Conservation (phyloP, 2,329 filamentous ascomycete genomes). For the Hypoxylon sp. region DNA sequence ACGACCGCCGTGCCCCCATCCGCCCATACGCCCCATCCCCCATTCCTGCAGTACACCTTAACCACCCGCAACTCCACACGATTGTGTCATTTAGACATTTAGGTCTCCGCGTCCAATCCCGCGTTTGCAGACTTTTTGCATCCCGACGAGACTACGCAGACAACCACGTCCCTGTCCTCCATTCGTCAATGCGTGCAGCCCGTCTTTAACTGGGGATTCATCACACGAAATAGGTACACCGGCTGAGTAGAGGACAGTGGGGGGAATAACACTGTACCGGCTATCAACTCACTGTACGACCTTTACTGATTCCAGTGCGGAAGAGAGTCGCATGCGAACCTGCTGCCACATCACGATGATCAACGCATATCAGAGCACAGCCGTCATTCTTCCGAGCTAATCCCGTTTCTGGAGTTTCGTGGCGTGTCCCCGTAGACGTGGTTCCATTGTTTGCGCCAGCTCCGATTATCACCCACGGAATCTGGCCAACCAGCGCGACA, state of each 20-base stretch:
- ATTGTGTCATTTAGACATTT: slow-evolving; percentile 47
- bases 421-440: slow-evolving; percentile 47
- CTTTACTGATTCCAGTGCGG: slow-evolving; percentile 25
- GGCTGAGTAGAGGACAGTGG: slow-evolving; percentile 21
- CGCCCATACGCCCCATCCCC: not conserved
- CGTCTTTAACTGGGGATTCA: slow-evolving; percentile 29
- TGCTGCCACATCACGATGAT: slow-evolving; percentile 50
- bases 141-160: slow-evolving; percentile 41
- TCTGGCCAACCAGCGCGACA: slow-evolving; percentile 39
- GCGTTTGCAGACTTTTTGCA: slow-evolving; percentile 39
- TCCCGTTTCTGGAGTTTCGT: slow-evolving; percentile 44
- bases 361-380: slow-evolving; percentile 44
- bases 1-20: not conserved
- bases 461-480: slow-evolving; percentile 31
- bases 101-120: slow-evolving; percentile 45
- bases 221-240: slow-evolving; percentile 28
- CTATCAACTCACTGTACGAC: slow-evolving; percentile 24
- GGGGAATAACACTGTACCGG: slow-evolving; percentile 14
- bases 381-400: slow-evolving; percentile 47
- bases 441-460: slow-evolving; percentile 46
- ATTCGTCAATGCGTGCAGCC: slow-evolving; percentile 40
- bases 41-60: slow-evolving; percentile 41
- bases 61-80: slow-evolving; percentile 40
- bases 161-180: slow-evolving; percentile 21
- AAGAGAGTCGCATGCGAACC: slow-evolving; percentile 45